Conservation (phyloP, 2,329 filamentous ascomycete genomes). For the Arthrobotrys sphaeroides region DNA sequence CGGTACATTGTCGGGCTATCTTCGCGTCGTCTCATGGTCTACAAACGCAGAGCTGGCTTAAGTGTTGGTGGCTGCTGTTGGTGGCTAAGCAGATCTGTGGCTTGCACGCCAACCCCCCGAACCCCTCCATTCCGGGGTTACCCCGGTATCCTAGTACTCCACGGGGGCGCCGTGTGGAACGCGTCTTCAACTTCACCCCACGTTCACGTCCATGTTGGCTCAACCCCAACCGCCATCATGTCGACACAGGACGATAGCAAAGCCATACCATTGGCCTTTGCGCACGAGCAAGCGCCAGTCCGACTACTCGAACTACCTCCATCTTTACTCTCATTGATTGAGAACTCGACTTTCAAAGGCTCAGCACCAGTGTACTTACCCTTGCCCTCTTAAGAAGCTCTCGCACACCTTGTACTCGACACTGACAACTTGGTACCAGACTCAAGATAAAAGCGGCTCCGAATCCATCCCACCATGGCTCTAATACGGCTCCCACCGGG, state of each 20-base stretch:
- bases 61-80: conserved; percentile 8
- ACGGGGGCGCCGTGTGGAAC: background rate
- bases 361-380: conserved; percentile 55
- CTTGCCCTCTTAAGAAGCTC: background rate
- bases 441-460: conserved; percentile 56
- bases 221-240: conserved; percentile 42
- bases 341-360: conserved; percentile 49
- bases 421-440: conserved; percentile 42
- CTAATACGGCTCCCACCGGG: conserved; percentile 17
- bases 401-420: background rate
- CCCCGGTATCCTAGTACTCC: background rate
- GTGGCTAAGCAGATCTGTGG: background rate
- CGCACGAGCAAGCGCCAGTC: conserved; percentile 55
- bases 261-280: conserved; percentile 55
- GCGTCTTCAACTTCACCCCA: background rate
- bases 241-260: conserved; percentile 54
- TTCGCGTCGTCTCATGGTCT: too few relatives aligned
- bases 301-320: conserved; percentile 57
- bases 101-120: background rate
- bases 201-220: background rate
- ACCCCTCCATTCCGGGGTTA: background rate
- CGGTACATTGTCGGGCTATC: too few relatives aligned
- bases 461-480: conserved; percentile 2
- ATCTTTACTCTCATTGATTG: conserved; percentile 55
- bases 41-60: too few relatives aligned